Base-by-base conservation (phyloP, 345 rosid species). In the Luvunga scandens region DNA sequence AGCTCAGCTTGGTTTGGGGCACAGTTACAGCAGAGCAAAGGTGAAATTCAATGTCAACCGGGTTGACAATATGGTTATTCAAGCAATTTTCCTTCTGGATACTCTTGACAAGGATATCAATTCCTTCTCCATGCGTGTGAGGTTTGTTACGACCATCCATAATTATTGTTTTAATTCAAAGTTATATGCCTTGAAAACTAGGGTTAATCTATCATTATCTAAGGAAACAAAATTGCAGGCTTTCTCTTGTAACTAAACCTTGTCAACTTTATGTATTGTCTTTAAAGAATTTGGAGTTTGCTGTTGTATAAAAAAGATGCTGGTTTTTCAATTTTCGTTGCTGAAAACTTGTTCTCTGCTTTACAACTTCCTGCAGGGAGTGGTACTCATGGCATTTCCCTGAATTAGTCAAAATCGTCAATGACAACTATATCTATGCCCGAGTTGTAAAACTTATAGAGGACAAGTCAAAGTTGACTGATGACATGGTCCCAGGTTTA, bases 381-480 rank as follows among this genome's bases (percentile, higher is more conserved):
- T 96, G 98, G 98, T 96, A 96, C 78, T 94, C 98, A 19, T 94
- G 98, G 98, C 99, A 96, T 78, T 96, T 96, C 83, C 99, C 98
- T 12, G 98, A 96, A 75, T 79, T 96, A 65, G 97, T 87, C 66
- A 96, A 96, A 89, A 92, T 96, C 61, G 94, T 96, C 78, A 94
- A 87, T 73, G 99, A 96, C 87, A 96, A 96, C 84, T 92, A 94
- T 83, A 89, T 94, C 2, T 94, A 89, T 82, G 93, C 97, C 57
- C 86, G 85, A 80, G 89, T 94, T 75, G 88, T 92, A 28, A 92
- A 88, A 78, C 84, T 85, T 67, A 91, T 92, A 19, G 92, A 89
- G 75, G 95, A 92, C 83, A 92, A 93, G 86, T 83, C 98, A 42
- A 86, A 86, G 80, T 59, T 94, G 80, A 79, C 91, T 60, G 94